phyloP scores from a whole-genome alignment of 345 rosid genomes.

The Eucalyptus globulus region DNA sequence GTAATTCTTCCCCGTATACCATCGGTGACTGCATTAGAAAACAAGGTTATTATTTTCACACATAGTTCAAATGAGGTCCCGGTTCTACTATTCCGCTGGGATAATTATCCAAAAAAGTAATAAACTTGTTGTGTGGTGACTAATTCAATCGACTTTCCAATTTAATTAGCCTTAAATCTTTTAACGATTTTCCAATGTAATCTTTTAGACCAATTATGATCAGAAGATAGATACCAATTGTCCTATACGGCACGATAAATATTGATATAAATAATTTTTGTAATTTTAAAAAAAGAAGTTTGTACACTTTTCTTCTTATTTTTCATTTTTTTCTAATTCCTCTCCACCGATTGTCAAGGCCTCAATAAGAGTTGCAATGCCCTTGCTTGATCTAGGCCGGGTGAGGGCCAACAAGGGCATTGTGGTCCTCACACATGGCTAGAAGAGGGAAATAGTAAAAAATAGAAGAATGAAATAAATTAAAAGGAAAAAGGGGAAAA shows the following conservation, averaged over 20 bases:
- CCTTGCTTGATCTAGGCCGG: neutral
- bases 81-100: neutral
- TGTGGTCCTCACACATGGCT: fast-evolving
- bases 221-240: fast-evolving
- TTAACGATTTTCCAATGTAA: no score
- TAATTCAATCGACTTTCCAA: no score
- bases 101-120: neutral
- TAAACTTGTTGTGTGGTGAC: fast-evolving
- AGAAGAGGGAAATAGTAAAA: neutral
- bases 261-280: fast-evolving
- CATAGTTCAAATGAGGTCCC: neutral
- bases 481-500: neutral
- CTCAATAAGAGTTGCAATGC: neutral
- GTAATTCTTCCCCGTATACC: neutral
- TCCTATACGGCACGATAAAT: fast-evolving
- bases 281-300: no score
- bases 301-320: no score
- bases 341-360: neutral
- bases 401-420: fast-evolving
- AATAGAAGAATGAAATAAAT: neutral
- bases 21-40: neutral
- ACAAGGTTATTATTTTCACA: neutral
- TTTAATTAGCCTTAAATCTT: no score
- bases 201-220: fast-evolving
- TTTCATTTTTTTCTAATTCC: neutral